Base-by-base conservation (phyloP, 202 grass and related monocot species). In the Bolboschoenoplectus hybrid region DNA sequence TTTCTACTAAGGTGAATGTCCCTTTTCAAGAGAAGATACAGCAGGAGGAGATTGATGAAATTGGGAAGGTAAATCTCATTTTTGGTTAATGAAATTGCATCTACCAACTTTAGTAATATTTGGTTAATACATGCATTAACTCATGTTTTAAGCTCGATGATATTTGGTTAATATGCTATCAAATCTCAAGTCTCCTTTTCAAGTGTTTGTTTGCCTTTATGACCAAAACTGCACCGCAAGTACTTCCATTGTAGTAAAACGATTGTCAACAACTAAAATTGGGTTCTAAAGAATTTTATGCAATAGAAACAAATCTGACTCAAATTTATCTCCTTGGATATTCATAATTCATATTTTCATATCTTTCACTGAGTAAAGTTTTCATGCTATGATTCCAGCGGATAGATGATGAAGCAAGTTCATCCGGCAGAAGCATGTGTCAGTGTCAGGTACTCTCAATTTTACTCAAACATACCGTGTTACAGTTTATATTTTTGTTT, bases 361-460 rank as follows among this genome's bases (percentile, higher is more conserved):
- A 36, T 77, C 4, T 47, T 73, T 43, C 11, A 40, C 51, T 58
- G 6, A 43, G 35, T 13, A 40, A 68, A 45, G n/a, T 81, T 71
- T 20, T 34, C 55, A 70, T 32, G 38, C 44, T 82, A 71, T 61
- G n/a, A 58, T 74, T 63, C 7, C 61, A 52, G 61, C 1, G 14
- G 70, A 38, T 44, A 55, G 63, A 68, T 81, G 50, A 82, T n/a
- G 78, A 87, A 57, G 85, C 50, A 45, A 47, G n/a, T 74, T 87
- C 85, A 43, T 16, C 35, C 0, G 57, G 11, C 9, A 17, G 5
- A 64, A 62, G 17, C 20, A 47, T 68, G 5, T 53, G 34, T 82
- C 7, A 49, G 16, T 53, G 47, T 79, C 75, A 79, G 35, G 52
- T 58, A 79, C 51, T 17, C 73, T 76, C 73, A 13, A 52, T 35